Evolutionary conservation across 495 filamentous ascomycete species (phyloP).

Genomic region (Beverwykella pulmonaria): DNA sequence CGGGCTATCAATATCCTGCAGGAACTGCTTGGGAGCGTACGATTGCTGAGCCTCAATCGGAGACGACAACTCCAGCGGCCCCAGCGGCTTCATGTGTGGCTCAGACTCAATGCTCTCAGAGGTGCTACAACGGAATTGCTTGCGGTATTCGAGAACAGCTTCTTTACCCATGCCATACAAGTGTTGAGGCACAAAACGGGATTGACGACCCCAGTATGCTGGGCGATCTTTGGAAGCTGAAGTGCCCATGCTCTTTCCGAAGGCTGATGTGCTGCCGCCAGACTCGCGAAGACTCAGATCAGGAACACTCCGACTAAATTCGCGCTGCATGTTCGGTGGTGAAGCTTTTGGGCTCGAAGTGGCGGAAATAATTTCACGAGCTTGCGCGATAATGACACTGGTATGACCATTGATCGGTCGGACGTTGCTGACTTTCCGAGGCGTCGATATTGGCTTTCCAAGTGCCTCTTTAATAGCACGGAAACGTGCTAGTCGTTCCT

Average conservation of each 20-base stretch:
- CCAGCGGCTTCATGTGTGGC: not conserved
- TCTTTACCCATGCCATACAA: slow-evolving; percentile 42
- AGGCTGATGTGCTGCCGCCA: not conserved
- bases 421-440: not conserved
- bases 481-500: slow-evolving; percentile 42
- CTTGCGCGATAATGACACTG: not conserved
- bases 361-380: not conserved
- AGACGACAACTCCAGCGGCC: slow-evolving; percentile 5
- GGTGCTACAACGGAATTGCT: slow-evolving; percentile 1
- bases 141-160: slow-evolving; percentile 23
- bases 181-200: slow-evolving; percentile 46
- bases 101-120: not conserved
- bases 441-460: not conserved
- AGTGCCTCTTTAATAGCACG: slow-evolving; percentile 7
- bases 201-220: slow-evolving; percentile 37
- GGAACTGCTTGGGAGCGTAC: not conserved
- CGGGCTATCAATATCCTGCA: not conserved
- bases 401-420: not conserved
- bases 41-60: slow-evolving; percentile 28
- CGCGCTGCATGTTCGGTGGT: slow-evolving; percentile 11
- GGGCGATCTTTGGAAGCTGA: not conserved
- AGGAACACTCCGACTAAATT: slow-evolving; percentile 28
- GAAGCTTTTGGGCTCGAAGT: not conserved
- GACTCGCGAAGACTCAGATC: slow-evolving; percentile 8
- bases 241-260: not conserved